Conservation (phyloP, 2,329 filamentous ascomycete genomes). For the Metarhizium guizhouense region DNA sequence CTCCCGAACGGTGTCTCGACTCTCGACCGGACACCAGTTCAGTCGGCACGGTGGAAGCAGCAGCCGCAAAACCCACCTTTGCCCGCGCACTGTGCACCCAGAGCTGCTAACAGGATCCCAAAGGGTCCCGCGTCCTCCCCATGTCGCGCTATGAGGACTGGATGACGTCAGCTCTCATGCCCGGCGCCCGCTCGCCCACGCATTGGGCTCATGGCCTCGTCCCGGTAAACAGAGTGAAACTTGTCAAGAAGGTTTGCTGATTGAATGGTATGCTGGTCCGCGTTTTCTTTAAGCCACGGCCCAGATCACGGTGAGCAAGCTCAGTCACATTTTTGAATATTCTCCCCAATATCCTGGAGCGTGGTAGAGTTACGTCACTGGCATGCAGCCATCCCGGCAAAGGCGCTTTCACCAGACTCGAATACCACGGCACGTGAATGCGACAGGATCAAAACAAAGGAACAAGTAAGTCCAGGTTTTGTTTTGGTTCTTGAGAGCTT, state of each 20-base stretch:
- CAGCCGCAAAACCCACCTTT: background rate
- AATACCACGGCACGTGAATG: too few species aligned
- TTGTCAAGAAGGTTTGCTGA: too few species aligned
- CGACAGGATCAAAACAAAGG: too few species aligned
- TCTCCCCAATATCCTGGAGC: background rate
- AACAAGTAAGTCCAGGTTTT: too few species aligned
- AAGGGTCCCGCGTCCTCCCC: background rate
- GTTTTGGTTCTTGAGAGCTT: too few species aligned
- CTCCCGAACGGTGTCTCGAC: too few species aligned
- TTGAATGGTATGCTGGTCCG: background rate
- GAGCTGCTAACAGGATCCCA: too few species aligned
- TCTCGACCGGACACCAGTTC: background rate
- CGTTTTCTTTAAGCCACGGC: too few species aligned
- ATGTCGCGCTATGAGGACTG: conserved; percentile 2
- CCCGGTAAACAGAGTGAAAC: background rate
- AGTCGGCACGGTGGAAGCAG: background rate
- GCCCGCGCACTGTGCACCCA: background rate
- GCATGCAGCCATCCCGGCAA: background rate
- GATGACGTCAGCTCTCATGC: conserved; percentile 4
- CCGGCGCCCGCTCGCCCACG: background rate
- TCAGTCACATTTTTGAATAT: background rate
- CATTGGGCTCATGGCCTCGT: background rate
- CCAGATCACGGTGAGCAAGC: background rate
- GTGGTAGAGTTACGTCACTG: conserved; percentile 5
- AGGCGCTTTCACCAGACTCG: too few species aligned